Evolutionary conservation across 306 rosid genomes (phyloP).

Genomic region (Trichosanthes cucumerina): DNA sequence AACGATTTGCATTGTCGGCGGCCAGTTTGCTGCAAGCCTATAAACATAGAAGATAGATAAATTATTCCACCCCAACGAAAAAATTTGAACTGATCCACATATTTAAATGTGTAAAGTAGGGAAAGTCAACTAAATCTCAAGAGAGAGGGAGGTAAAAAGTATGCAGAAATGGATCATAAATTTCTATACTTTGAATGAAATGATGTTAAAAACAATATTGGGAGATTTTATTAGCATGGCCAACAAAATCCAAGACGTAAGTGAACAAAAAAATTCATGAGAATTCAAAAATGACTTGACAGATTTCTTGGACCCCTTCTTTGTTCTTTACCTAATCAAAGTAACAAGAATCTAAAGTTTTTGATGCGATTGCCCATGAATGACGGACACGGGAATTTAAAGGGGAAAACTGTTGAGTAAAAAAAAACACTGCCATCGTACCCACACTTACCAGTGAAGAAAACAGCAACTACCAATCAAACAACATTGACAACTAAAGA

Average conservation of each 20-base stretch:
- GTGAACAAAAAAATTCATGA: not conserved
- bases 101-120: not conserved
- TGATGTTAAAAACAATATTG: not conserved
- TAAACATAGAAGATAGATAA: constrained; percentile 17
- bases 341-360: not conserved
- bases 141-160: not conserved
- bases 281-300: not conserved
- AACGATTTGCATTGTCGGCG: constrained; percentile 75
- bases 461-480: not conserved
- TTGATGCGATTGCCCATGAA: not conserved
- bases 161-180: not conserved
- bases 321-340: not conserved
- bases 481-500: not conserved
- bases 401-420: not conserved
- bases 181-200: not conserved
- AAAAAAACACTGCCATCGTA: not conserved
- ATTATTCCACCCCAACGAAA: not conserved
- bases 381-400: not conserved
- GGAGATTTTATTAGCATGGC: not conserved
- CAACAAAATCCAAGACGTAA: not conserved
- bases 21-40: constrained; percentile 99
- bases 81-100: not conserved
- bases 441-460: not conserved
- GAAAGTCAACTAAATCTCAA: not conserved
- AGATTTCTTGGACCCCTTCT: not conserved